These are phyloP conservation scores for Arthrobotrys conoides DNA, from an alignment of 2,329 filamentous ascomycete species.

Conservation along the genomic window DNA sequence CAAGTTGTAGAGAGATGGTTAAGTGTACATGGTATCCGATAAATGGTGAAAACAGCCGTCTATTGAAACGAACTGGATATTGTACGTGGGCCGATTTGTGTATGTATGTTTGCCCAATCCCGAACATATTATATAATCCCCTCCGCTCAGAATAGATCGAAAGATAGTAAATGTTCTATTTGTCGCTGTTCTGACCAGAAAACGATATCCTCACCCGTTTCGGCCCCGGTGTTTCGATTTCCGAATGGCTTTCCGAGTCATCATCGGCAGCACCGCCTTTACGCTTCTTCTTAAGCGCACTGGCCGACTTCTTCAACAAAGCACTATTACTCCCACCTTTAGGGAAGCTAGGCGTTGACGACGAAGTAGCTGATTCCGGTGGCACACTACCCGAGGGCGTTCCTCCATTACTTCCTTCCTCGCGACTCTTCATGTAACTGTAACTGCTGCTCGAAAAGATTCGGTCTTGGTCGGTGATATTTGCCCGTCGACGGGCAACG, in stretches of 20 bases:
- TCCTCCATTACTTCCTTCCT: conserved; percentile 50
- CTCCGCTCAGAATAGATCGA: too few species aligned
- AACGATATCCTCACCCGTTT: conserved; percentile 64
- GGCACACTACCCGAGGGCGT: conserved; percentile 51
- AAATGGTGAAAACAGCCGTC: conserved; percentile 16
- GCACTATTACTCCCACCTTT: conserved; percentile 61
- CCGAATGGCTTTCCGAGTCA: conserved; percentile 64
- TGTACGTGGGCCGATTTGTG: conserved; percentile 11
- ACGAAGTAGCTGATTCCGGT: conserved; percentile 45
- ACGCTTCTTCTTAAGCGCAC: conserved; percentile 60
- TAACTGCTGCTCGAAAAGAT: conserved; percentile 74
- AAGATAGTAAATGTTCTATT: conserved; percentile 11
- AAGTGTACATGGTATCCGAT: conserved; percentile 51
- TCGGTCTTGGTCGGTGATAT: conserved; percentile 78
- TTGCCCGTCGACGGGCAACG: conserved; percentile 76
- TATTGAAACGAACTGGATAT: conserved; percentile 17
- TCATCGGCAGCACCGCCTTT: conserved; percentile 62
- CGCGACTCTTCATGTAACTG: conserved; percentile 62
- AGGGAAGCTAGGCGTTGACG: conserved; percentile 46
- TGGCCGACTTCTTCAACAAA: conserved; percentile 60
- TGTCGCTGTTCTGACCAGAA: conserved; percentile 62
- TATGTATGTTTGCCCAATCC: neutral
- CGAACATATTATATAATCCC: neutral
- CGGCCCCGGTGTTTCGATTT: conserved; percentile 64
- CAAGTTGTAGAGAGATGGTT: conserved; percentile 9